Percentiles rank a stretch among this genome's conserved stretches.
These are phyloP conservation scores for Keqinozyma sinolaborantium DNA, from an alignment of 1,139 yeast species.

Conservation along the genomic window DNA sequence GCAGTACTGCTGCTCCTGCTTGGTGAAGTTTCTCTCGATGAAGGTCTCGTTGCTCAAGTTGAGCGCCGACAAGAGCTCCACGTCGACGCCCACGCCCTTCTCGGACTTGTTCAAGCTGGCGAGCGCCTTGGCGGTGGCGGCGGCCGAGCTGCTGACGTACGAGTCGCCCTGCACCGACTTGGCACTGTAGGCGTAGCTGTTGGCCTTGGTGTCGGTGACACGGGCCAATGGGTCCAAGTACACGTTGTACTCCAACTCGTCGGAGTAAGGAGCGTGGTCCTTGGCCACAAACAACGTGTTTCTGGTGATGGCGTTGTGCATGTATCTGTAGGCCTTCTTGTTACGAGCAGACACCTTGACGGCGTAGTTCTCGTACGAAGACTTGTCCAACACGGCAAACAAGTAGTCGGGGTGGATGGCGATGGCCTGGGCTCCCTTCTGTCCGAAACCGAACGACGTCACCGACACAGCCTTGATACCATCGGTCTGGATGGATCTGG, in stretches of 20 bases:
- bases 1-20: conserved; percentile 77
- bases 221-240: conserved; percentile 96
- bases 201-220: conserved; percentile 54
- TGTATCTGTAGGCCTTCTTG: conserved; percentile 89
- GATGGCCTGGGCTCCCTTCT: conserved; percentile 97
- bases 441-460: conserved; percentile 98
- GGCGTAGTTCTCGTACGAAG: conserved; percentile 66
- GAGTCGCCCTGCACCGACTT: conserved; percentile 35
- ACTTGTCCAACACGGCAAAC: conserved; percentile 73
- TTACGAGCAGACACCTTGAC: conserved; percentile 75
- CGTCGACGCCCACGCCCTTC: conserved; percentile 94
- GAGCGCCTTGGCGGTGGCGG: conserved; percentile 48
- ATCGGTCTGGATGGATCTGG: conserved; percentile 89
- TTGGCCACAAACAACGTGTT: conserved; percentile 91
- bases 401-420: conserved; percentile 92
- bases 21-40: conserved; percentile 87
- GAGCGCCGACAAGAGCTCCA: conserved; percentile 78
- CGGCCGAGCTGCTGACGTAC: conserved; percentile 34
- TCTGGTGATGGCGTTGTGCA: conserved; percentile 92
- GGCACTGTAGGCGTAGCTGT: conserved; percentile 42
- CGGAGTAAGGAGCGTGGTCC: conserved; percentile 88
- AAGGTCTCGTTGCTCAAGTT: conserved; percentile 86
- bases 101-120: conserved; percentile 45
- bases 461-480: conserved; percentile 97
- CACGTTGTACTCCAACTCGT: conserved; percentile 81